Conservation (phyloP, 768 basidiomycete species). For the Lactarius akahatsu region DNA sequence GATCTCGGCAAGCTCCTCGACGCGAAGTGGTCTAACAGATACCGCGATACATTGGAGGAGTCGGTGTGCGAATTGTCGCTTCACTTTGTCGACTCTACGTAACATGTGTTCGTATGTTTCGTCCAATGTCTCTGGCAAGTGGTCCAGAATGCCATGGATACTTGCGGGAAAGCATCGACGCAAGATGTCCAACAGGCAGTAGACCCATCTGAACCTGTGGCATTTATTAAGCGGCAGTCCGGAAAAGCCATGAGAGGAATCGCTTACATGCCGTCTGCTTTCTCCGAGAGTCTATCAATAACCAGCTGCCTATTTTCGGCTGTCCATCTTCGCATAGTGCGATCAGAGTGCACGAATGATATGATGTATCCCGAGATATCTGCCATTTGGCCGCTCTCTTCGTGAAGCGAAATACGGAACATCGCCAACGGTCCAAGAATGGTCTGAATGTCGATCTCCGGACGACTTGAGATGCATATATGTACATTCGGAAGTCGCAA, state of each 20-base stretch:
- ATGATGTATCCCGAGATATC: constrained; percentile 4
- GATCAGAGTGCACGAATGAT: background rate
- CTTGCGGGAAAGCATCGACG: background rate
- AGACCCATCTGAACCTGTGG: constrained; percentile 8
- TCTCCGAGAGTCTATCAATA: background rate
- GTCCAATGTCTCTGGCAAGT: constrained; percentile 7
- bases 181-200: background rate
- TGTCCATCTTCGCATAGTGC: background rate
- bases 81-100: background rate
- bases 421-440: background rate
- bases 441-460: background rate
- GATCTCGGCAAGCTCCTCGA: constrained; percentile 11
- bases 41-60: constrained; percentile 10
- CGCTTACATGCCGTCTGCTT: constrained; percentile 10
- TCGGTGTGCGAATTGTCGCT: constrained; percentile 1
- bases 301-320: background rate
- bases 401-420: background rate
- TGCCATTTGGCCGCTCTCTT: background rate
- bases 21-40: constrained; percentile 8
- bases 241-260: background rate
- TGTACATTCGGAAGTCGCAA: background rate
- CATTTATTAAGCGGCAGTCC: background rate
- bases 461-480: constrained; percentile 16
- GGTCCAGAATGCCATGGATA: background rate
- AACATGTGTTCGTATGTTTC: constrained; percentile 3